Evolutionary conservation across 805 yeast species (phyloP).

Genomic region (Nakazawaea populi): DNA sequence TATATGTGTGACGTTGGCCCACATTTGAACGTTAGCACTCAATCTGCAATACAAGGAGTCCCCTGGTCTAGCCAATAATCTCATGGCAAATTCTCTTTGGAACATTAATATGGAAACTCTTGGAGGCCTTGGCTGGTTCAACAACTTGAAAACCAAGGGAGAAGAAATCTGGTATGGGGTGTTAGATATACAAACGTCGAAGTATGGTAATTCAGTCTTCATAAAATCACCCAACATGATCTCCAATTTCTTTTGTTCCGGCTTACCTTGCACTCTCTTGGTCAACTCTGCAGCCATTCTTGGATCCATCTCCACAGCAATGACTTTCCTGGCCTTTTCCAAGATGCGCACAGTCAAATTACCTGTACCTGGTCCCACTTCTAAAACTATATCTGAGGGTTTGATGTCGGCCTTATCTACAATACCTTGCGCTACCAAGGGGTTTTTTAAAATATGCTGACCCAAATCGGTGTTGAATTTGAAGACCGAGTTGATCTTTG

Average conservation of each 20-base stretch:
- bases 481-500: conserved; percentile 78
- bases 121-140: conserved; percentile 91
- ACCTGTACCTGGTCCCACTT: conserved; percentile 99
- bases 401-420: conserved; percentile 92
- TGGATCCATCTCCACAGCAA: conserved; percentile 99
- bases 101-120: conserved; percentile 94
- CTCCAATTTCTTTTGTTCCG: conserved; percentile 85
- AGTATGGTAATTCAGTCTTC: conserved; percentile 91
- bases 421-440: conserved; percentile 95
- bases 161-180: conserved; percentile 98
- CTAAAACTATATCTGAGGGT: conserved; percentile 89
- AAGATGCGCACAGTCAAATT: conserved; percentile 88
- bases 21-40: conserved; percentile 97
- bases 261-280: conserved; percentile 96
- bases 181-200: conserved; percentile 93
- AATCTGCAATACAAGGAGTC: conserved; percentile 87
- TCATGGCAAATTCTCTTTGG: conserved; percentile 93
- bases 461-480: conserved; percentile 96
- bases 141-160: conserved; percentile 87
- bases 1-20: conserved; percentile 98
- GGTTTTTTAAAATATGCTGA: conserved; percentile 94
- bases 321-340: conserved; percentile 89
- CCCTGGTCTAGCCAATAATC: conserved; percentile 95
- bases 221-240: conserved; percentile 92
- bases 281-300: conserved; percentile 98